Percentiles rank a stretch among this genome's conserved stretches.
phyloP scores from a whole-genome alignment of 768 basidiomycete species.

The Galerina sulciceps region DNA sequence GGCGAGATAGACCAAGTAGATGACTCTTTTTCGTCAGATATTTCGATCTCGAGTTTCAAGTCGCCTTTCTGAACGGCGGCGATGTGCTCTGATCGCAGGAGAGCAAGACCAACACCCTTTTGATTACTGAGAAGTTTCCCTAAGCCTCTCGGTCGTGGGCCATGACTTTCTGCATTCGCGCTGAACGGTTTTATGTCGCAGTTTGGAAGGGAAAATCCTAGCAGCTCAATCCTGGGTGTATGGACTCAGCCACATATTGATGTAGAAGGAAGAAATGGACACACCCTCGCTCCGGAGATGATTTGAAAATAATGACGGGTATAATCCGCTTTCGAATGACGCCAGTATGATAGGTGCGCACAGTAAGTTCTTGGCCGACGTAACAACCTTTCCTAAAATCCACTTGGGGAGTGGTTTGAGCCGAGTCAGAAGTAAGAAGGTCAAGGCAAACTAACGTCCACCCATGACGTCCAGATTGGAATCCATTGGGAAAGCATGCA shows the following conservation, averaged over 20 bases:
- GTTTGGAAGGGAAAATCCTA: conserved; percentile 25
- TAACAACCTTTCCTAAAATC: conserved; percentile 99
- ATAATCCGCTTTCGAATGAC: conserved; percentile 87
- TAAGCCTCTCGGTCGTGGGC: conserved; percentile 67
- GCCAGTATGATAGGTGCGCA: conserved; percentile 95
- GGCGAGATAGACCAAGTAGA: conserved; percentile 43
- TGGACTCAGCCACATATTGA: neutral
- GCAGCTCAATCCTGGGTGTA: conserved; percentile 14
- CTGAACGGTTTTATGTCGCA: conserved; percentile 39
- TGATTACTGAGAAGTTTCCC: conserved; percentile 74
- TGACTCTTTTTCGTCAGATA: conserved; percentile 36
- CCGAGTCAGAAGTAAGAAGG: neutral
- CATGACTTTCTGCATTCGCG: conserved; percentile 17
- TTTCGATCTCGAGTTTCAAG: conserved; percentile 43
- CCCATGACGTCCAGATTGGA: conserved; percentile 96
- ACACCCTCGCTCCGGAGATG: conserved; percentile 29
- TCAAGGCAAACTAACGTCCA: conserved; percentile 62
- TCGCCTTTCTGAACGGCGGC: conserved; percentile 55
- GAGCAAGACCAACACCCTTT: conserved; percentile 71
- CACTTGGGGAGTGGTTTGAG: conserved; percentile 45
- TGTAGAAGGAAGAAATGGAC: conserved; percentile 13
- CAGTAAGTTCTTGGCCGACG: conserved; percentile 96
- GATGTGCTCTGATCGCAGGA: conserved; percentile 81
- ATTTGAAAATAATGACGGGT: conserved; percentile 66
- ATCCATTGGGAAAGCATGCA: conserved; percentile 90